phyloP scores from a whole-genome alignment of 2,329 filamentous ascomycete genomes.

The Fusarium concolor region DNA sequence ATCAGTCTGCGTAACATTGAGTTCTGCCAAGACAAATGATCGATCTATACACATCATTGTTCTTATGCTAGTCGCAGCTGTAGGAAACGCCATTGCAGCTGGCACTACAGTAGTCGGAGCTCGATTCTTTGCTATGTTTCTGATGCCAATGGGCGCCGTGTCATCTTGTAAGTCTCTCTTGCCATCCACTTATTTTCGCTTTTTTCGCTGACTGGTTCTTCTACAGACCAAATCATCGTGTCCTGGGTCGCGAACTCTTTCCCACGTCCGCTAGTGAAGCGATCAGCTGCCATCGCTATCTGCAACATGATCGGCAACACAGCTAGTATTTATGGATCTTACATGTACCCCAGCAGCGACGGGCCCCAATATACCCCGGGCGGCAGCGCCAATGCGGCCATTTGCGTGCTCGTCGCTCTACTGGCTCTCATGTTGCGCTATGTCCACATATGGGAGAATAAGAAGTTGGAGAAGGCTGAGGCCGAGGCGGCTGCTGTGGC shows the following conservation, averaged over 20 bases:
- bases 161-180: constrained; percentile 54
- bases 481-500: constrained; percentile 21
- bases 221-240: constrained; percentile 66
- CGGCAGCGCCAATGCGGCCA: constrained; percentile 70
- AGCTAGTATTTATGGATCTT: constrained; percentile 60
- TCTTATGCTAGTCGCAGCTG: constrained; percentile 63
- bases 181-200: rapidly evolving
- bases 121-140: constrained; percentile 72
- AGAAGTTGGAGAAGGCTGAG: constrained; percentile 64
- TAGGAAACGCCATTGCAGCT: constrained; percentile 68
- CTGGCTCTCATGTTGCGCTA: constrained; percentile 65
- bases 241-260: constrained; percentile 77
- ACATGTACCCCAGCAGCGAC: constrained; percentile 58
- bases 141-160: constrained; percentile 68
- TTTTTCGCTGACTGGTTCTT: rapidly evolving
- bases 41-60: constrained; percentile 67
- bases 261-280: constrained; percentile 75
- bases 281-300: constrained; percentile 74
- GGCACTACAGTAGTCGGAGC: constrained; percentile 61
- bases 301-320: constrained; percentile 74
- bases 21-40: constrained; percentile 65
- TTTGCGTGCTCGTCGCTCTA: constrained; percentile 69
- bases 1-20: constrained; percentile 66
- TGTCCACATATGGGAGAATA: constrained; percentile 70
- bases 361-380: constrained; percentile 62